phyloP scores from a whole-genome alignment of 495 filamentous ascomycete genomes.

The Ramalina peruviana region DNA sequence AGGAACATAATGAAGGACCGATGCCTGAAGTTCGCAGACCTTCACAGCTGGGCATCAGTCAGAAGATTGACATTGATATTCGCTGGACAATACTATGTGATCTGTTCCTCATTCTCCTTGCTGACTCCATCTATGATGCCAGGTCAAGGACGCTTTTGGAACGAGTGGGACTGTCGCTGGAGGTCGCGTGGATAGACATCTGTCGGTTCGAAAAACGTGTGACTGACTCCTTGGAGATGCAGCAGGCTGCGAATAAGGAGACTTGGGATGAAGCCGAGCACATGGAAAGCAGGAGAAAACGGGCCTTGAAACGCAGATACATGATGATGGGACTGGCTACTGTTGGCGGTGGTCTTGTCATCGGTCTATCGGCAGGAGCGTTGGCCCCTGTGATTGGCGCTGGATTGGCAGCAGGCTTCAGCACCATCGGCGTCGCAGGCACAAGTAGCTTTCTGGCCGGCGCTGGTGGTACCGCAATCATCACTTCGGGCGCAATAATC shows the following conservation, averaged over 20 bases:
- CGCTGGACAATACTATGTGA: slow-evolving; percentile 97
- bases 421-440: slow-evolving; percentile 83
- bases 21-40: slow-evolving; percentile 64
- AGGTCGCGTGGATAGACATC: slow-evolving; percentile 83
- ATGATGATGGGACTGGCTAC: slow-evolving; percentile 96
- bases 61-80: slow-evolving; percentile 87
- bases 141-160: slow-evolving; percentile 79
- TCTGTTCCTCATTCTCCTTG: slow-evolving; percentile 83
- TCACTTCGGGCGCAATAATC: slow-evolving; percentile 78
- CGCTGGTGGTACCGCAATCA: slow-evolving; percentile 81
- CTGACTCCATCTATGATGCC: slow-evolving; percentile 88
- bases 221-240: slow-evolving; percentile 94
- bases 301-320: slow-evolving; percentile 63
- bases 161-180: slow-evolving; percentile 61
- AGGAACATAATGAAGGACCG: slow-evolving; percentile 53
- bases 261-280: slow-evolving; percentile 96
- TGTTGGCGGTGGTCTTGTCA: slow-evolving; percentile 88
- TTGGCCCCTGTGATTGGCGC: slow-evolving; percentile 90
- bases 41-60: slow-evolving; percentile 62
- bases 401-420: slow-evolving; percentile 87
- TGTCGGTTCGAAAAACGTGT: slow-evolving; percentile 95
- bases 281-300: slow-evolving; percentile 75
- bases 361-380: slow-evolving; percentile 85
- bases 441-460: slow-evolving; percentile 84
- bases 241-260: slow-evolving; percentile 81